Conservation (phyloP, 192 early-diverging fungal genomes). For the Coemansia sp. region DNA sequence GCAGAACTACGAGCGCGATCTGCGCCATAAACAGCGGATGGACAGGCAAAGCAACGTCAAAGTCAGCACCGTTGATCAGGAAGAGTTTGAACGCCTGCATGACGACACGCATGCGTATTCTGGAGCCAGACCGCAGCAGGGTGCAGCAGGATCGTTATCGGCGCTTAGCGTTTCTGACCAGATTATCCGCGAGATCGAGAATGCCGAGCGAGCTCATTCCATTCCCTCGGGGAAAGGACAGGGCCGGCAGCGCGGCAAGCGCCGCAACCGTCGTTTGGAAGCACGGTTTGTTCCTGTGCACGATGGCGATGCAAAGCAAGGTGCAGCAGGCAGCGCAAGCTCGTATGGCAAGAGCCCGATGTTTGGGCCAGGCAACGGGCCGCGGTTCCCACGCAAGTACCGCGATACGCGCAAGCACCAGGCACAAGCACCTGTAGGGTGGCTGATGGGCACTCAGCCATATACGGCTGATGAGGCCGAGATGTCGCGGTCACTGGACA, state of each 20-base stretch:
- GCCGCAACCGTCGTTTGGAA: constrained; percentile 36
- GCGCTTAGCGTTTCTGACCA: constrained; percentile 41
- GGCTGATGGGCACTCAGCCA: constrained; percentile 70
- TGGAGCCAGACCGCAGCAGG: constrained; percentile 33
- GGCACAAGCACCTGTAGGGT: constrained; percentile 70
- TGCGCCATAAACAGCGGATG: constrained; percentile 56
- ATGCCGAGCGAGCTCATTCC: constrained; percentile 34
- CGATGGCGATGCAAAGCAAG: constrained; percentile 15
- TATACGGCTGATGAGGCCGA: constrained; percentile 56
- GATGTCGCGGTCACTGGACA: constrained; percentile 55
- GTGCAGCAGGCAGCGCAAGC: constrained; percentile 20
- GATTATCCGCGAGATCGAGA: constrained; percentile 44
- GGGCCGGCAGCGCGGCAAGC: constrained; percentile 12
- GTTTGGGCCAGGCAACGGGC: constrained; percentile 46
- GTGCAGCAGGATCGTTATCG: constrained; percentile 36
- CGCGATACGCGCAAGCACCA: constrained; percentile 65
- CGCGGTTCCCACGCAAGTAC: constrained; percentile 53
- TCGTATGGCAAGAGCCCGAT: constrained; percentile 54
- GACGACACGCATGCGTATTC: constrained; percentile 28
- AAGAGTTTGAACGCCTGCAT: constrained; percentile 58
- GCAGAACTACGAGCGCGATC: constrained; percentile 82
- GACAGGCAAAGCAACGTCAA: constrained; percentile 54
- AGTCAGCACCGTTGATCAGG: constrained; percentile 60
- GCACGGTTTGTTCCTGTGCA: constrained; percentile 52
- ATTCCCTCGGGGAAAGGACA: constrained; percentile 23